Base-by-base conservation (phyloP, 148 eudicot genomes). In the Rhododendron simsii region DNA sequence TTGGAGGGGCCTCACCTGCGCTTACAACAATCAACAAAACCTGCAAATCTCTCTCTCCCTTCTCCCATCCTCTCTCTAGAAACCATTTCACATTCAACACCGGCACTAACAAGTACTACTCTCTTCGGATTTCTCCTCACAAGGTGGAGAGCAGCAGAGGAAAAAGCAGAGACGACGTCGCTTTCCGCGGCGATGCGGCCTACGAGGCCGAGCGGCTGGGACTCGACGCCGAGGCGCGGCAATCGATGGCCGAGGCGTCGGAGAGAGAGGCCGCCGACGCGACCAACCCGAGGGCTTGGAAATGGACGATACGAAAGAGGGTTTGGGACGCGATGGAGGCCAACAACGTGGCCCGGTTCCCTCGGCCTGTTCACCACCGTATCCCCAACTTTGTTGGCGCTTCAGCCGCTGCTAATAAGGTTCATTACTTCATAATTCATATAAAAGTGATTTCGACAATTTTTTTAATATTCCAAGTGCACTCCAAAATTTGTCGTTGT, bases 321-420 rank as follows among this genome's bases (percentile, higher is more conserved):
- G 92, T 96, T 81, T 96, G 99, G 99, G 97, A 96, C 84, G 82
- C 86, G 28, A 94, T 96, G 99, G 99, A 96, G 88, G 94, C 93
- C 10, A 86, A 71, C 9, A 89, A 95, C 41, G 91, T 96, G 48
- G 99, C 99, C 7, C 96, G 89, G 83, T 95, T 95, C 81, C 99
- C 99, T 18, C 86, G 99, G 37, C 98, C 99, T 59, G 99, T 96
- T 90, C 98, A 96, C 83, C 98, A 96, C 75, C 93, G 99, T 8
- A 96, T 96, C 23, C 99, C 99, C 83, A 96, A 95, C 87, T 96
- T 96, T 73, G 87, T 93, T 85, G 94, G 93, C 1, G 95, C 98
- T 28, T 51, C 89, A 1, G 33, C 87, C 73, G 98, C 98, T 84
- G 98, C 98, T 87, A 41, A 79, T 55, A 95, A 94, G 92, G 98